phyloP scores from a whole-genome alignment of 306 rosid species.

The Acacia crassicarpa region DNA sequence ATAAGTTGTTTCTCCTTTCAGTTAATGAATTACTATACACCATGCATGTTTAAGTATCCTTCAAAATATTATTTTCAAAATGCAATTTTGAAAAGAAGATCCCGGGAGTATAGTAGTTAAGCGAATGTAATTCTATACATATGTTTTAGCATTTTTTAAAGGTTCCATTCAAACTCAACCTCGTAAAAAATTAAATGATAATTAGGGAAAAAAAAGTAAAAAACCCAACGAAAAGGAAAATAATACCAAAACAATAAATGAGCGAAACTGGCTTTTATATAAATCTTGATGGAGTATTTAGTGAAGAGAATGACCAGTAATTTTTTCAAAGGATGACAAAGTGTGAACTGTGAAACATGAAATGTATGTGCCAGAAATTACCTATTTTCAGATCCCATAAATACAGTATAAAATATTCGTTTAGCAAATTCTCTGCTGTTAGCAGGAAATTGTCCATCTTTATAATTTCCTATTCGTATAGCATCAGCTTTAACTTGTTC shows the following conservation, averaged over 20 bases:
- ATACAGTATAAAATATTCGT: slow-evolving; percentile 83
- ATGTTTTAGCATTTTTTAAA: slow-evolving; percentile 2
- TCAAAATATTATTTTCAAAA: slow-evolving; percentile 19
- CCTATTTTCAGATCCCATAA: slow-evolving; percentile 99
- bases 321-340: slow-evolving; percentile 1
- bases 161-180: not conserved
- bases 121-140: slow-evolving; percentile 2
- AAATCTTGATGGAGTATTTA: slow-evolving; percentile 2
- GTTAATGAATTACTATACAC: not conserved
- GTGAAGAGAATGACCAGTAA: slow-evolving; percentile 17
- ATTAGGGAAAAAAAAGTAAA: not conserved
- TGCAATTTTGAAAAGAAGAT: not conserved
- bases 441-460: slow-evolving; percentile 78
- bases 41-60: not conserved
- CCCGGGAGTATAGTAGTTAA: not conserved
- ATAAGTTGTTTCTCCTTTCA: not conserved
- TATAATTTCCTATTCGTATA: slow-evolving; percentile 82
- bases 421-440: slow-evolving; percentile 90
- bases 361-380: slow-evolving; percentile 12
- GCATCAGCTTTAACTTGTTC: slow-evolving; percentile 96
- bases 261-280: not conserved
- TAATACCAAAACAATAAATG: slow-evolving; percentile 1
- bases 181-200: not conserved
- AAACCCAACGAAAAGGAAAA: not conserved
- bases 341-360: slow-evolving; percentile 19